phyloP scores from a whole-genome alignment of 192 early-diverging fungal species.

The Entomortierella lignicola region DNA sequence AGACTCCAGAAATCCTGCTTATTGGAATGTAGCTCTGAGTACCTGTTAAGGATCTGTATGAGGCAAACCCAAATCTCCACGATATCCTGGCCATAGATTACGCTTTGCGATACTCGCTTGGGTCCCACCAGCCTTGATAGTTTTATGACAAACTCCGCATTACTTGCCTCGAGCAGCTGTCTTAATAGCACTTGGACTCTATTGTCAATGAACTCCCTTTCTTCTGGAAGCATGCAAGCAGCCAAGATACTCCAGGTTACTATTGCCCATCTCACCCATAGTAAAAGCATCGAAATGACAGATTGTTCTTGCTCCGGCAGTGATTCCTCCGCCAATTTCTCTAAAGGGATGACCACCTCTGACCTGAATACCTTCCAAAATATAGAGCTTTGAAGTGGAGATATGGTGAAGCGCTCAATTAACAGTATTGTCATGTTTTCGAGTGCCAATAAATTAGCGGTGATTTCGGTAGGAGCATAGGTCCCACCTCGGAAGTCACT shows the following conservation, averaged over 20 bases:
- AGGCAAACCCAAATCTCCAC: constrained; percentile 36
- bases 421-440: constrained; percentile 3
- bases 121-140: background rate
- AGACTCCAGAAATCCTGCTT: constrained; percentile 14
- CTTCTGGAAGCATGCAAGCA: background rate
- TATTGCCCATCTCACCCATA: constrained; percentile 20
- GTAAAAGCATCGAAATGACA: background rate
- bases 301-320: background rate
- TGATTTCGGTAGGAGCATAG: background rate
- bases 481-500: background rate
- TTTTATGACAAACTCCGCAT: background rate
- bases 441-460: background rate
- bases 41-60: constrained; percentile 17
- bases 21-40: background rate
- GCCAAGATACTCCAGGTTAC: constrained; percentile 9
- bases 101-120: background rate
- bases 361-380: constrained; percentile 2
- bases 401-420: background rate
- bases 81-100: constrained; percentile 20
- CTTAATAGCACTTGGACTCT: background rate
- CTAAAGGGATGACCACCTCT: background rate
- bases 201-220: background rate
- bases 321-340: background rate
- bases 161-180: background rate
- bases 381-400: background rate